phyloP scores from a whole-genome alignment of 2,329 filamentous ascomycete genomes.

The Claviceps lovelessii region DNA sequence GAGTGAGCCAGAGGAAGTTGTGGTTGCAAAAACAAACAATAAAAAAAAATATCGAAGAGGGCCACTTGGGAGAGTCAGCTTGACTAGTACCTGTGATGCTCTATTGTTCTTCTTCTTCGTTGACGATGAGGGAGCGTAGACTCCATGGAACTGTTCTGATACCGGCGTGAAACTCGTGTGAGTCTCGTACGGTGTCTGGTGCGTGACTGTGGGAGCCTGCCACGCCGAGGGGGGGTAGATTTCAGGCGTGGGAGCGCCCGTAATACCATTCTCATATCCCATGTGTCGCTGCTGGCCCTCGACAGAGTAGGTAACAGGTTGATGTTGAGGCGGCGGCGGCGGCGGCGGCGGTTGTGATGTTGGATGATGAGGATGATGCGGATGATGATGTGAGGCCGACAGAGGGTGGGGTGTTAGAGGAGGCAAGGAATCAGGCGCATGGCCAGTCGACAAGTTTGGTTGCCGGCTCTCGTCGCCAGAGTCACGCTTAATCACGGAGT shows the following conservation, averaged over 20 bases:
- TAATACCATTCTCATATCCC: slow-evolving; percentile 35
- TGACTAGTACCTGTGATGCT: slow-evolving; percentile 41
- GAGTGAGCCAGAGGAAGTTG: background rate
- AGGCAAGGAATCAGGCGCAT: slow-evolving; percentile 22
- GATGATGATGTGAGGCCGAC: slow-evolving; percentile 14
- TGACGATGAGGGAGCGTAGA: slow-evolving; percentile 29
- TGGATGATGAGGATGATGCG: background rate
- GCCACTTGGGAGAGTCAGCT: background rate
- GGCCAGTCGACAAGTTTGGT: slow-evolving; percentile 35
- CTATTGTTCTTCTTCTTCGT: slow-evolving; percentile 49
- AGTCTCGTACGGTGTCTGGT: slow-evolving; percentile 25
- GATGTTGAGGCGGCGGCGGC: slow-evolving; percentile 13
- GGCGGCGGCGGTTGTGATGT: background rate
- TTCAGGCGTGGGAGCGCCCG: slow-evolving; percentile 30
- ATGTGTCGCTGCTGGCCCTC: slow-evolving; percentile 38
- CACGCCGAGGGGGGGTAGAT: slow-evolving; percentile 28
- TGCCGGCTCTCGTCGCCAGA: slow-evolving; percentile 36
- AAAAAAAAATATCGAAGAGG: background rate
- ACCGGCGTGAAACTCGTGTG: slow-evolving; percentile 17
- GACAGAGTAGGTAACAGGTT: slow-evolving; percentile 20
- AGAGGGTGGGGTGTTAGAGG: slow-evolving; percentile 20
- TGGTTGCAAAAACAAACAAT: background rate
- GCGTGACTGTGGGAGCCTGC: slow-evolving; percentile 26
- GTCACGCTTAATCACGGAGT: slow-evolving; percentile 44
- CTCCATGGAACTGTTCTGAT: slow-evolving; percentile 23